Conservation (phyloP, 495 filamentous ascomycete species). For the Penicillium diatomitis region DNA sequence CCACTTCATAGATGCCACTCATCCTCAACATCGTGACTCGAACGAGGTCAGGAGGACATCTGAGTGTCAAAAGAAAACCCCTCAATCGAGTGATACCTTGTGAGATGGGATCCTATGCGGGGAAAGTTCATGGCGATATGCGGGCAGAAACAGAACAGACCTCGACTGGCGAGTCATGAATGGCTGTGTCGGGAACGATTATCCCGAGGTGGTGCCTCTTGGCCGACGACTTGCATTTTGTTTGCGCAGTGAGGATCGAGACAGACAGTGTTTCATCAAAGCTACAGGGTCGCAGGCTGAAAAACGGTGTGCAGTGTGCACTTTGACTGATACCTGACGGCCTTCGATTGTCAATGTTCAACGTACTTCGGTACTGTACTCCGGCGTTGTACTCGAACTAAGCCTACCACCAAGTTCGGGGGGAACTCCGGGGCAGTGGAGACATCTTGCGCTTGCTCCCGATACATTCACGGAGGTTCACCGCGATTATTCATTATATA, state of each 20-base stretch:
- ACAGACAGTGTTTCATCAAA: too few species aligned
- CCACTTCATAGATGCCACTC: too few species aligned
- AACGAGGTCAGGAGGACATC: too few species aligned
- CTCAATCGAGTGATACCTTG: not conserved
- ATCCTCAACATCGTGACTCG: too few species aligned
- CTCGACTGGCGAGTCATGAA: not conserved
- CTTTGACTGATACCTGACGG: too few species aligned
- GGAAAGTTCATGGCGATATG: constrained; percentile 3
- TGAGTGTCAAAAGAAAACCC: too few species aligned
- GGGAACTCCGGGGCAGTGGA: constrained; percentile 19
- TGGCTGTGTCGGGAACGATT: not conserved
- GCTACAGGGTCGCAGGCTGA: too few species aligned
- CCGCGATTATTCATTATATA: constrained; percentile 2
- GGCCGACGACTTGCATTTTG: not conserved
- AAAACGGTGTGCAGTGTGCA: too few species aligned
- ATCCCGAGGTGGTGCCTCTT: not conserved
- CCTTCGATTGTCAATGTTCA: too few species aligned
- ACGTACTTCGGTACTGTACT: too few species aligned
- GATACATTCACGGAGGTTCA: constrained; percentile 5
- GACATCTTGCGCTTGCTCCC: not conserved
- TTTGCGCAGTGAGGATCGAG: too few species aligned
- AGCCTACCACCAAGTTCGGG: constrained; percentile 4
- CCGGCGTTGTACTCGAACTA: too few species aligned
- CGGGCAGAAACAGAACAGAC: not conserved
- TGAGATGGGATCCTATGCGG: not conserved